phyloP scores from a whole-genome alignment of 108 stramenopile species.

The Skeletonema tropicum region DNA sequence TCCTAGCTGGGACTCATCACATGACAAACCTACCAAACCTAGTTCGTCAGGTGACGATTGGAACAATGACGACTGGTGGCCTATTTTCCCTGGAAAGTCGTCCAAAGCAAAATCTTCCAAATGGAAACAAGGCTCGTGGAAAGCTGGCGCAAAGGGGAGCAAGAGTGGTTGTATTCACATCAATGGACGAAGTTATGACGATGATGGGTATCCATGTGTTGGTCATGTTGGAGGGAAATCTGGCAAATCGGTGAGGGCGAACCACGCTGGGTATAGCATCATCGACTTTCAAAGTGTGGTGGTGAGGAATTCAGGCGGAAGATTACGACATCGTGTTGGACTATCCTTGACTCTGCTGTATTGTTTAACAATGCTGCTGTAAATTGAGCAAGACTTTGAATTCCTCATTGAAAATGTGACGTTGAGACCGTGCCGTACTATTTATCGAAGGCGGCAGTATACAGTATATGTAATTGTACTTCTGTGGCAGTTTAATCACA shows the following conservation, averaged over 20 bases:
- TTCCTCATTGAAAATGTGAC: too few species aligned
- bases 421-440: too few species aligned
- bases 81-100: constrained; percentile 3
- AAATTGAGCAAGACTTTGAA: too few species aligned
- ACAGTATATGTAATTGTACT: too few species aligned
- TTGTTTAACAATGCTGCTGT: not conserved
- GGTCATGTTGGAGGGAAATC: not conserved
- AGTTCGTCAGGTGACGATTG: not conserved
- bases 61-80: not conserved
- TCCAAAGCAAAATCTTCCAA: not conserved
- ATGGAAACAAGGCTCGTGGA: not conserved
- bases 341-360: not conserved
- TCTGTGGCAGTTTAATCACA: too few species aligned
- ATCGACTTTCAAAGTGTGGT: constrained; percentile 1
- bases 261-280: not conserved
- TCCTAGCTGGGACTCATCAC: not conserved
- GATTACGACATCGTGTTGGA: not conserved
- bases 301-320: not conserved
- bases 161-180: constrained; percentile 1
- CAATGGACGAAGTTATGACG: not conserved
- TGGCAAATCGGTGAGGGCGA: not conserved
- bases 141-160: not conserved
- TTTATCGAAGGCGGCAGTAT: too few species aligned
- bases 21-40: not conserved
- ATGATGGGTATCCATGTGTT: not conserved